These are phyloP conservation scores for Pleurotus pulmonarius DNA, from an alignment of 768 basidiomycete genomes.

Conservation along the genomic window DNA sequence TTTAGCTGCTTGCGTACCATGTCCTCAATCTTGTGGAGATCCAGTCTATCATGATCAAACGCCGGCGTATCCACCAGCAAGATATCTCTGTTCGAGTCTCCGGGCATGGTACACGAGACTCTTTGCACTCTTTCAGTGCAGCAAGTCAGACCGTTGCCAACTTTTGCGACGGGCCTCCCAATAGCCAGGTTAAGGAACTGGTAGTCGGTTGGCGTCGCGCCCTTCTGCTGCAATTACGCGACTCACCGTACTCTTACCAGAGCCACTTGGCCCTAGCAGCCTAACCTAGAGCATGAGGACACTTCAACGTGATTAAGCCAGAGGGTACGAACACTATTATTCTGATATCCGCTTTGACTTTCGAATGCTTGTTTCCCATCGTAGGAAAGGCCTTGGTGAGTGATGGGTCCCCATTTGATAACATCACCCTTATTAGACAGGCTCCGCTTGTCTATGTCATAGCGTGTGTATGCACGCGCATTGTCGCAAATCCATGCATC, in stretches of 20 bases:
- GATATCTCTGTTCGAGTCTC: constrained; percentile 1
- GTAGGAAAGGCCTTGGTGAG: no score
- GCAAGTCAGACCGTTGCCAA: constrained; percentile 6
- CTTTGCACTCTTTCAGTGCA: constrained; percentile 12
- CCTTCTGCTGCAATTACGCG: background rate
- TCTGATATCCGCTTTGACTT: background rate
- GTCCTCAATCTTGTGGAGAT: constrained; percentile 6
- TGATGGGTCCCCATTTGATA: no score
- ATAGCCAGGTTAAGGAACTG: constrained; percentile 14
- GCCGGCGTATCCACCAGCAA: constrained; percentile 16
- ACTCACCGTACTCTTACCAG: background rate
- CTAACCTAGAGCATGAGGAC: background rate
- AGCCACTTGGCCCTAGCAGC: background rate
- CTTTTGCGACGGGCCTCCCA: background rate
- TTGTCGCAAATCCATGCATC: no score
- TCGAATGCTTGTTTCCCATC: background rate
- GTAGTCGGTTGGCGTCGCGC: background rate
- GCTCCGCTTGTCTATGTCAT: no score
- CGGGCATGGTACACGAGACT: background rate
- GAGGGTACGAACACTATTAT: background rate
- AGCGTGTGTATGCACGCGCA: no score
- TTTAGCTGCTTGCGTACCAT: constrained; percentile 9
- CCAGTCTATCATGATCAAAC: constrained; percentile 11
- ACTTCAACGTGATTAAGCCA: background rate
- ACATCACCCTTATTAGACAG: no score